A percentile compares a stretch with the other conserved stretches of the same genome.
Evolutionary conservation across 129 eudicot genomes (phyloP).

Genomic region (Flaveria trinervia): DNA sequence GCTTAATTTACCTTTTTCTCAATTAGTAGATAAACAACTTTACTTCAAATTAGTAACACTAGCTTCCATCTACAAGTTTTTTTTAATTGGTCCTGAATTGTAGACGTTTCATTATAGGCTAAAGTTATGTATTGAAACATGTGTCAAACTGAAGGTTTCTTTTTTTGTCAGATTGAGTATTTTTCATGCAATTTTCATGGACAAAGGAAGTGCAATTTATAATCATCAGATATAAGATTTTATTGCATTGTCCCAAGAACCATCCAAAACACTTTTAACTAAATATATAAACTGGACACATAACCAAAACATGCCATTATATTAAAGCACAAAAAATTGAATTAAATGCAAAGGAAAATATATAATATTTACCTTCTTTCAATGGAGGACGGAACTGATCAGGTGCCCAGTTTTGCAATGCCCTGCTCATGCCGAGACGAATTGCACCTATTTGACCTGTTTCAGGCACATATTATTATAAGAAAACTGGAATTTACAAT

Average conservation of each 20-base stretch:
- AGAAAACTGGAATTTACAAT: not conserved
- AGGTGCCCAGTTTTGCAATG: conserved; percentile 91
- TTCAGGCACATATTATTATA: not conserved
- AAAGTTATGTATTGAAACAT: not conserved
- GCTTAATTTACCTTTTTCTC: not conserved
- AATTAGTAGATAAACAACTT: not conserved
- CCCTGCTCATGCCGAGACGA: conserved; percentile 91
- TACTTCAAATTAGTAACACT: not conserved
- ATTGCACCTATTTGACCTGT: conserved; percentile 95
- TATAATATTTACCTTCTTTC: conserved; percentile 52
- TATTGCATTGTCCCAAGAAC: not conserved
- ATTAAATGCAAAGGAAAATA: not conserved
- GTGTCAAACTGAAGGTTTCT: not conserved
- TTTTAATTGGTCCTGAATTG: not conserved
- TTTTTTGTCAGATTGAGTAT: not conserved
- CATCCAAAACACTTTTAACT: not conserved
- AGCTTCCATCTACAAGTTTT: not conserved
- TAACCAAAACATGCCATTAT: not conserved
- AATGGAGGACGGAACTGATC: conserved; percentile 77
- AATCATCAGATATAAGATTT: not conserved
- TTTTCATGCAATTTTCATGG: not conserved
- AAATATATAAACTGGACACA: not conserved
- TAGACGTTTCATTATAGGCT: not conserved
- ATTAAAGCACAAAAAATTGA: not conserved
- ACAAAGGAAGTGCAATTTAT: not conserved